Base-by-base conservation (phyloP, 495 filamentous ascomycete species). In the Xylaria venustula region DNA sequence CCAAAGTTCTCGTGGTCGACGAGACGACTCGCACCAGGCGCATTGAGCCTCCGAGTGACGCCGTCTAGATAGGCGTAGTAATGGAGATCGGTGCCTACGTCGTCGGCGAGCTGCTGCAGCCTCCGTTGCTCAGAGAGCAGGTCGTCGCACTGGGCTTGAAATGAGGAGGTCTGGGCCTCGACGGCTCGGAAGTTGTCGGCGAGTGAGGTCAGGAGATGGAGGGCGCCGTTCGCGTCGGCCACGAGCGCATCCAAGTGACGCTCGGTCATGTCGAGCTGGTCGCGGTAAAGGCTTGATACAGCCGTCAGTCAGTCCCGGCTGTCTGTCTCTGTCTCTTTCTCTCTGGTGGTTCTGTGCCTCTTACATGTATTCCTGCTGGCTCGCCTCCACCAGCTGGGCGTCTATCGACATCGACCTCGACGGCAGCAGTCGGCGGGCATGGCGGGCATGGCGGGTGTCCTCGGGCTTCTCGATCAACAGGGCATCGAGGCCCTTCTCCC, bases 11-110 rank as follows among this genome's bases (percentile, higher is more conserved):
- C 85, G 60, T 86, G 87, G 52, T 90, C 88, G 40, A 93, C 92
- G 44, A 91, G 82, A 64, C 87, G 92, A 30, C 88, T 85, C 20
- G 92, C 91, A 14, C 92, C 92, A 8, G 95, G 94, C 22, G 92
- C 92, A 79, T 97, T 97, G 42, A 98, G 84, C 26, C 89, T 83
- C 52, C 91, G 83, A 11, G 92, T 97, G 49, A 93, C 90, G 50
- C 89, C 92, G 59, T 97, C 94, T 20, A 98, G 81, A 70, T 93
- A 95, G 20, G 87, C 85, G 69, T 97, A 99, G 70, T 96, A 97
- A 63, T 91, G 86, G 6, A 97, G 80, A 62, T 96, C 95, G 26
- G 88, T 85, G 7, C 88, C 88, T 46, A 99, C 88, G 28, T 88
- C 86, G 62, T 93, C 87, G 1, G 91, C 90, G 37, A 98, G 78